Conservation (phyloP, 805 yeast species). For the Teunomyces atbi region DNA sequence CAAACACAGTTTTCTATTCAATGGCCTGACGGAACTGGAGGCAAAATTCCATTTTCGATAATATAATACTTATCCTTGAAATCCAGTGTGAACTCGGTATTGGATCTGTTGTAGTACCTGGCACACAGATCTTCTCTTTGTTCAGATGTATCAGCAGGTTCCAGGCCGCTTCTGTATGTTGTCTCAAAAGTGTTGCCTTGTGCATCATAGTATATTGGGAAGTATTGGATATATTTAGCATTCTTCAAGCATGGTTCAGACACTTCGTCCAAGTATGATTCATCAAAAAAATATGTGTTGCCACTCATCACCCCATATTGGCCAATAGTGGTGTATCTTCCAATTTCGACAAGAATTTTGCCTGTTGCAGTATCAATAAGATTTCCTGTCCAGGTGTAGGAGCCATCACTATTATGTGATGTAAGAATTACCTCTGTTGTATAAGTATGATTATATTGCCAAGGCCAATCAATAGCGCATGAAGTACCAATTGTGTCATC, state of each 20-base stretch:
- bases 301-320: neutral
- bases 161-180: no score
- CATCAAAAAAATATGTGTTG: neutral
- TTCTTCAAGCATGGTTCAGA: neutral
- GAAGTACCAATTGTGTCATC: no score
- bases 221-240: neutral
- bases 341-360: neutral
- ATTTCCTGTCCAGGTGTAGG: neutral
- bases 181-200: neutral
- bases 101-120: neutral
- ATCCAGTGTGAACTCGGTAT: neutral
- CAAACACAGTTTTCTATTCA: no score
- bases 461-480: no score
- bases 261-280: neutral
- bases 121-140: neutral
- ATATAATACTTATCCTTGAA: neutral
- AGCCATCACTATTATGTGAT: neutral
- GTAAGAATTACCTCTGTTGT: no score
- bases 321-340: neutral
- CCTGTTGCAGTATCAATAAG: neutral
- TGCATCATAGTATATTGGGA: neutral
- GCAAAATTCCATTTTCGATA: neutral
- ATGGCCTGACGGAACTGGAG: neutral
- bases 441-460: no score
- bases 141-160: neutral